Conservation (phyloP, 1,284 basidiomycete species). For the Sparassis latifolia region DNA sequence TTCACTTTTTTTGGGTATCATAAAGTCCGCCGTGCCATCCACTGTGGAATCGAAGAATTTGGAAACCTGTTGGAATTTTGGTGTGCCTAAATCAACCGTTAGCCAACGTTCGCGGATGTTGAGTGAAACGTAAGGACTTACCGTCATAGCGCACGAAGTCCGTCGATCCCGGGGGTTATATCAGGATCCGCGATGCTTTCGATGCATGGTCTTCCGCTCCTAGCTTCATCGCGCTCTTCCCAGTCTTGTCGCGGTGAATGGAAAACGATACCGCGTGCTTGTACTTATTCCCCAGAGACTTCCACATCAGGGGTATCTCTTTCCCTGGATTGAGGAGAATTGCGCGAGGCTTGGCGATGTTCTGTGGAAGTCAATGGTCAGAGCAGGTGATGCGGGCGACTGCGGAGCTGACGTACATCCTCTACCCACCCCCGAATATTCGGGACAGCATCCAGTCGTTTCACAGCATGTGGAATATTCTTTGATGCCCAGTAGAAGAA, state of each 20-base stretch:
- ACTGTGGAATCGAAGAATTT: constrained; percentile 64
- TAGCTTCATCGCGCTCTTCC: constrained; percentile 47
- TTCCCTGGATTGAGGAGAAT: constrained; percentile 73
- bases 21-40: constrained; percentile 56
- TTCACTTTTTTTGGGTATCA: constrained; percentile 29
- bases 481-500: constrained; percentile 76
- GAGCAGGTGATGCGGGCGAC: background rate
- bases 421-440: constrained; percentile 59
- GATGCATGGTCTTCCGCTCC: constrained; percentile 53
- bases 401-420: constrained; percentile 32
- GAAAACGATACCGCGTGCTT: constrained; percentile 60
- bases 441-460: constrained; percentile 55
- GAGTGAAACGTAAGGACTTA: constrained; percentile 19
- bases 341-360: constrained; percentile 52
- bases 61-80: constrained; percentile 58
- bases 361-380: constrained; percentile 27
- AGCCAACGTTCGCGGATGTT: background rate
- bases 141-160: constrained; percentile 56
- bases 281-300: constrained; percentile 75
- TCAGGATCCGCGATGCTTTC: constrained; percentile 32
- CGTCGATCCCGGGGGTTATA: constrained; percentile 55
- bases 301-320: constrained; percentile 81
- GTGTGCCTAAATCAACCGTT: constrained; percentile 36
- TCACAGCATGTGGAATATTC: constrained; percentile 63
- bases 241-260: constrained; percentile 62